Evolutionary conservation across 768 basidiomycete genomes (phyloP), one percentile per base, ranked within the genome.

Genomic region (Pleurotus tuber-regium): DNA sequence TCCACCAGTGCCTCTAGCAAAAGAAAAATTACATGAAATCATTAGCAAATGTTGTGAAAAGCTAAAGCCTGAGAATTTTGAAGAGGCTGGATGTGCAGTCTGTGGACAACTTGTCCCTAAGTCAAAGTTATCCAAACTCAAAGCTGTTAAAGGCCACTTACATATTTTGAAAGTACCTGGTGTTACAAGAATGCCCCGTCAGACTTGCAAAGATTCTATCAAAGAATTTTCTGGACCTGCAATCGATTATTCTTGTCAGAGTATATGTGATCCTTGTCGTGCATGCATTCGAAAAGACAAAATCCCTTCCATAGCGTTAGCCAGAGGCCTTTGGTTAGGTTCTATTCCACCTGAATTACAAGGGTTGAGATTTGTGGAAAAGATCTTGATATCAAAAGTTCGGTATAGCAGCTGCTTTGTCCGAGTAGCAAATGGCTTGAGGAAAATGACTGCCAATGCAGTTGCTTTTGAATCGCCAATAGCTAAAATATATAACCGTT

Each of bases 261-360:
- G 24, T 19, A 42, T 61, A 2, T 61, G 59, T 52, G 30, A 33
- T n/a, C 7, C 25, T 12, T 56, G 55, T 48, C 36, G 38, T 9
- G 19, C 7, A 7, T n/a, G 9, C 14, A 26, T 56, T 6, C 46
- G 29, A 4, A 54, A 54, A 18, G 50, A 40, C 3, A 44, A 52
- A 29, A 23, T 51, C 9, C 57, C 57, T 9, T 16, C 16, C n/a
- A 19, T 28, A 19, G 49, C 65, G 2, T 43, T 71, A 14, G 67
- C 63, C 1, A 70, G 65, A 51, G 64, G 65, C 0, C 49, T 67
- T 4, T 71, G 69, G n/a, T n/a, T n/a, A n/a, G n/a, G n/a, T n/a
- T n/a, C n/a, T n/a, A n/a, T n/a, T n/a, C n/a, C n/a, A n/a, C n/a
- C n/a, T n/a, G n/a, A n/a, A n/a, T n/a, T n/a, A n/a, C n/a, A n/a